phyloP scores from a whole-genome alignment of 805 yeast species.

The Lachancea waltii region DNA sequence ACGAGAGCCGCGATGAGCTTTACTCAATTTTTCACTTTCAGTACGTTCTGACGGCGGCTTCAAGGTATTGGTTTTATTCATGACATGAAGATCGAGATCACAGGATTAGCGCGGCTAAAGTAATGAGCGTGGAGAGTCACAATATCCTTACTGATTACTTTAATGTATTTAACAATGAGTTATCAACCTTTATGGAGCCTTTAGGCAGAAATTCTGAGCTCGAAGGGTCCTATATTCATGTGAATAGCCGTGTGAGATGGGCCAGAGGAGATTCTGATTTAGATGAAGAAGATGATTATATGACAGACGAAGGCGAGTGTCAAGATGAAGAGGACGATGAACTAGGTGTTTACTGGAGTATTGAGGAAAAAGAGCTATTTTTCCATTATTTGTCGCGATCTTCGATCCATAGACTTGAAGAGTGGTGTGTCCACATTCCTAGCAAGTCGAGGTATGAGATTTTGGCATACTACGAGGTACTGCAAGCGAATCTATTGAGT shows the following conservation, averaged over 20 bases:
- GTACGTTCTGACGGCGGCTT: neutral
- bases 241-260: constrained; percentile 15
- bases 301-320: no score
- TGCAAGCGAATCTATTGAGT: constrained; percentile 15
- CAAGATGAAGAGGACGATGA: constrained; percentile 2
- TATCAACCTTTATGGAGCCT: constrained; percentile 16
- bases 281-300: constrained; percentile 1
- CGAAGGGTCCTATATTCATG: constrained; percentile 16
- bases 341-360: constrained; percentile 26
- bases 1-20: neutral
- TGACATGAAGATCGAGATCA: neutral
- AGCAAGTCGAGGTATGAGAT: constrained; percentile 27
- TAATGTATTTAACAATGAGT: constrained; percentile 18
- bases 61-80: neutral
- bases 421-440: constrained; percentile 21
- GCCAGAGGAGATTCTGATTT: constrained; percentile 9
- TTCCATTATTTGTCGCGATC: constrained; percentile 26
- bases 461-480: constrained; percentile 20
- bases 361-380: constrained; percentile 26
- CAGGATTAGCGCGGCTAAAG: constrained; percentile 6
- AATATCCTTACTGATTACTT: constrained; percentile 11
- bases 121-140: constrained; percentile 3
- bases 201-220: constrained; percentile 13
- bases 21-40: neutral
- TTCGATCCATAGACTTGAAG: constrained; percentile 29